Conservation (phyloP, 106 monocot genomes). For the Iris macrosiphon region DNA sequence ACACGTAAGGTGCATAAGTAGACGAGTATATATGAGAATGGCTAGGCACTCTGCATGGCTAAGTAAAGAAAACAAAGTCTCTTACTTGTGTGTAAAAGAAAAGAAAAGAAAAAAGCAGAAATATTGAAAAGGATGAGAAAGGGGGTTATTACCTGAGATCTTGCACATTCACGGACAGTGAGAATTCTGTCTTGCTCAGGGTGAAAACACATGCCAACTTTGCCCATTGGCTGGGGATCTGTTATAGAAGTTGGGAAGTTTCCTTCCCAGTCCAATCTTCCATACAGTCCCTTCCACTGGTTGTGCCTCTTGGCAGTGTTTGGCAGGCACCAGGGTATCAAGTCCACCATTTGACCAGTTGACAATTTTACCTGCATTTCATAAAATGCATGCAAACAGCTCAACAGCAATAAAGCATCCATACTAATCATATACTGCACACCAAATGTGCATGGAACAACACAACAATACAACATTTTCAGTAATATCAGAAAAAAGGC, state of each 20-base stretch:
- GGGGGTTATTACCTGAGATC: conserved; percentile 63
- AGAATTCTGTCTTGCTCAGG: conserved; percentile 96
- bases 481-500: too few species aligned
- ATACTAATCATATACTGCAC: background rate
- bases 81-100: too few species aligned
- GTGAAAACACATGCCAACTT: conserved; percentile 99
- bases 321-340: conserved; percentile 93
- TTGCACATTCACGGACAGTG: conserved; percentile 85
- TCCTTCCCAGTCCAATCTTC: conserved; percentile 91
- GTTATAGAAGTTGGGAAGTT: conserved; percentile 99
- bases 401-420: background rate
- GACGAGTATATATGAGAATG: background rate
- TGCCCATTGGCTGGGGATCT: conserved; percentile 99
- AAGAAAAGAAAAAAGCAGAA: background rate
- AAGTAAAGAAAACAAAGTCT: too few species aligned
- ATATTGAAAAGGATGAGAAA: too few species aligned
- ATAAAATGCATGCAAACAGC: background rate
- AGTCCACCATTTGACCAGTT: conserved; percentile 63
- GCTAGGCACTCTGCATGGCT: too few species aligned
- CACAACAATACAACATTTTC: too few species aligned
- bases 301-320: conserved; percentile 91
- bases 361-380: conserved; percentile 65
- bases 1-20: background rate
- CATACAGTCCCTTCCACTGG: conserved; percentile 92
- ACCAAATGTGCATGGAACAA: background rate